phyloP scores from a whole-genome alignment of 495 filamentous ascomycete genomes.

The Podospora conica region DNA sequence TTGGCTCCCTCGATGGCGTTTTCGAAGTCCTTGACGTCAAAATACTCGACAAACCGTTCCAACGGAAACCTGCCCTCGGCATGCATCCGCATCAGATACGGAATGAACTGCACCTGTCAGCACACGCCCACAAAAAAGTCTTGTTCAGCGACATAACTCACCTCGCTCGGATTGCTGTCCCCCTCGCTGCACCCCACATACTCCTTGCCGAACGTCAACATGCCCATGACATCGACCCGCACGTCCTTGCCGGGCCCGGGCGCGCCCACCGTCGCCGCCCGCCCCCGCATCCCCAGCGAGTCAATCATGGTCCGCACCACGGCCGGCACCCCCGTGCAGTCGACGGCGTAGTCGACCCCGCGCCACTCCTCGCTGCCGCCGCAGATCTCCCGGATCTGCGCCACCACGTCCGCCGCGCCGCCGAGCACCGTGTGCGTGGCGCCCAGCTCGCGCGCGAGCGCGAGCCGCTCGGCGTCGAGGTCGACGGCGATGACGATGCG shows the following conservation, averaged over 20 bases:
- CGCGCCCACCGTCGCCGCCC: conserved; percentile 40
- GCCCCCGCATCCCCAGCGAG: conserved; percentile 31
- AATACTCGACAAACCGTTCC: conserved; percentile 30
- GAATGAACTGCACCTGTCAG: conserved; percentile 1
- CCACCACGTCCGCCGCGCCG: conserved; percentile 18
- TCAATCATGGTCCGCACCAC: conserved; percentile 32
- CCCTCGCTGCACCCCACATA: conserved; percentile 29
- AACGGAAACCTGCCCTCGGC: conserved; percentile 39
- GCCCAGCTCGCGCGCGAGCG: conserved; percentile 54
- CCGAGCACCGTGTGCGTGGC: conserved; percentile 43
- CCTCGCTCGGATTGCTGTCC: conserved; percentile 22
- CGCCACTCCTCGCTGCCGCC: conserved; percentile 19
- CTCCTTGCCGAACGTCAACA: conserved; percentile 28
- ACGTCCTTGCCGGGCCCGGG: conserved; percentile 25
- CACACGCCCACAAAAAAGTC: neutral
- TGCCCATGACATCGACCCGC: conserved; percentile 22
- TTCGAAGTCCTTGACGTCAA: conserved; percentile 23
- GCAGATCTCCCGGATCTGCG: conserved; percentile 23
- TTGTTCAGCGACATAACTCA: conserved; percentile 5
- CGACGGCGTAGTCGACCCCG: conserved; percentile 31
- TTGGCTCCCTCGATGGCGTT: conserved; percentile 24
- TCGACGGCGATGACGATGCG: conserved; percentile 57
- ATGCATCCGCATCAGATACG: conserved; percentile 29
- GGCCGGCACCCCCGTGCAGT: conserved; percentile 35
- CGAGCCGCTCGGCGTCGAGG: conserved; percentile 50